phyloP scores from a whole-genome alignment of 1,284 basidiomycete species.

The Amylostereum chailletii region DNA sequence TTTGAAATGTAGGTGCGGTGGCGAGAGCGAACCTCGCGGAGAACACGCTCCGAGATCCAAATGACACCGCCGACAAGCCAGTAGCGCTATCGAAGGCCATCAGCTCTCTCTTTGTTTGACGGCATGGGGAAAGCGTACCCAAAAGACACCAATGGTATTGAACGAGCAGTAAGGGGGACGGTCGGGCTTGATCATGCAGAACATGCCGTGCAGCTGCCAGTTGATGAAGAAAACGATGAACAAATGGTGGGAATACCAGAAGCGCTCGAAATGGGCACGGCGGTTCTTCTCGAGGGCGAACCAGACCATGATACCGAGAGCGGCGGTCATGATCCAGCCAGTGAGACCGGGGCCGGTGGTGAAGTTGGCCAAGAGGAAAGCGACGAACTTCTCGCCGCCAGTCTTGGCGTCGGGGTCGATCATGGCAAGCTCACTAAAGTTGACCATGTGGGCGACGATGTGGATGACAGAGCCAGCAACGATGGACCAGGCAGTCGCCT shows the following conservation, averaged over 20 bases:
- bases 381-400: conserved; percentile 44
- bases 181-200: conserved; percentile 91
- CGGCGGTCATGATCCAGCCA: conserved; percentile 83
- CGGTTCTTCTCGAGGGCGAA: conserved; percentile 76
- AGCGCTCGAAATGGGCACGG: conserved; percentile 69
- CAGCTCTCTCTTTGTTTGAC: conserved; percentile 3
- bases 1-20: conserved; percentile 87
- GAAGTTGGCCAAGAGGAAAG: conserved; percentile 74
- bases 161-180: conserved; percentile 76
- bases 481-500: conserved; percentile 82
- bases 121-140: conserved; percentile 40
- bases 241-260: conserved; percentile 87
- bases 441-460: conserved; percentile 71
- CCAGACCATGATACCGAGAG: conserved; percentile 70
- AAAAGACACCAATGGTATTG: conserved; percentile 85
- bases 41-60: conserved; percentile 77
- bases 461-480: conserved; percentile 69
- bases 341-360: conserved; percentile 83
- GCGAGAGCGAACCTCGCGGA: conserved; percentile 81
- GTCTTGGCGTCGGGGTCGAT: conserved; percentile 43
- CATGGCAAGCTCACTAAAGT: conserved; percentile 65
- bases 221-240: conserved; percentile 84
- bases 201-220: conserved; percentile 93
- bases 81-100: conserved; percentile 51
- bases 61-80: conserved; percentile 83